Evolutionary conservation across 1,284 basidiomycete genomes (phyloP), one percentile per base, ranked within the genome.

Genomic region (Austroboletus novae-zelandiae): DNA sequence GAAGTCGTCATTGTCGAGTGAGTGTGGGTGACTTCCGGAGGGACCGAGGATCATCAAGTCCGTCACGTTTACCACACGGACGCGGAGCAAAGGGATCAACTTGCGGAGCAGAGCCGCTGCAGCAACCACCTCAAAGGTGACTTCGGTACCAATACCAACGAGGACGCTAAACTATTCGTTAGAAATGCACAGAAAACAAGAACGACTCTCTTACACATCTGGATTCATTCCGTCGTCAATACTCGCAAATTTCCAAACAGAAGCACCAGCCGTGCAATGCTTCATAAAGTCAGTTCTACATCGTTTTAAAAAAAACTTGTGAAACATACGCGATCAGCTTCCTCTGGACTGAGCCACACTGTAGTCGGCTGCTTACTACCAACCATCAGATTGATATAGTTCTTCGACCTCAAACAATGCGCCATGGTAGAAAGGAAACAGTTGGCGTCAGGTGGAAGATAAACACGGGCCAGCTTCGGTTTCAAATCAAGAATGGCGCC

Each of bases 401-500:
- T 87, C 74, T 88, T 90, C 29, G 89, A 83, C 43, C 86, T 73
- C 55, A 95, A 67, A 60, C 89, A 92, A 69, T 95, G 93, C 5
- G 86, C 81, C 51, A 94, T 77, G 20, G 85, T 87, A 39, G 85
- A 88, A 51, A 94, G 71, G 70, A 87, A 84, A 60, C 87, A 89
- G 69, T 95, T 94, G 32, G 88, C 86, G 64, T 95, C 93, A n/a
- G 91, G 89, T 0, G 93, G 91, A 32, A 95, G 76, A 68, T 94
- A 95, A 36, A 95, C 87, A 14, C 93, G 81, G 1, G 87, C 88
- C 43, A 86, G 75, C 40, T 74, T 71, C 15, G 87, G 78, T 56
- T 92, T 92, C 53, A 94, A 71, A 58, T 84, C 82, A 52, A 94
- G 79, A 31, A 96, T 78, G 1, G 84, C 85, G 31, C 89, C 88